Evolutionary conservation across 1,284 basidiomycete genomes (phyloP).

Genomic region (Ustilago crameri): DNA sequence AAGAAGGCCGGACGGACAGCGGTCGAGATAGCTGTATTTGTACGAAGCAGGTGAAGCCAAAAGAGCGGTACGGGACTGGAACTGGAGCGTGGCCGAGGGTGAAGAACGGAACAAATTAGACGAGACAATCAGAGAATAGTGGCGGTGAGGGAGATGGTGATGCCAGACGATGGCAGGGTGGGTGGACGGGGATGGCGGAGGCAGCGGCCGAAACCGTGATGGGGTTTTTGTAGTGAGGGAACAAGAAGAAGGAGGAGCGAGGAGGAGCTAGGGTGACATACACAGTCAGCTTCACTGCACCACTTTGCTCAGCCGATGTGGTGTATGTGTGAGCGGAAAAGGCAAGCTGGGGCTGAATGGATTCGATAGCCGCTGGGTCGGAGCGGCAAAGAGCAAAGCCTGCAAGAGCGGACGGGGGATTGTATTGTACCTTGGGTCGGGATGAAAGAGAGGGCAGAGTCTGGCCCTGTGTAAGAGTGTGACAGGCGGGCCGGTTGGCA

Average conservation of each 20-base stretch:
- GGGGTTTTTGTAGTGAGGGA: constrained; percentile 2
- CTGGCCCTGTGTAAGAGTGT: too few species aligned
- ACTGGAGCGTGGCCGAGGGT: not conserved
- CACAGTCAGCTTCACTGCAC: not conserved
- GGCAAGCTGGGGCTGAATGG: not conserved
- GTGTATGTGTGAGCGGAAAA: not conserved
- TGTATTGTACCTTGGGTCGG: too few species aligned
- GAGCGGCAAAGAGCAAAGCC: not conserved
- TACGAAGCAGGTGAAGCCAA: too few species aligned
- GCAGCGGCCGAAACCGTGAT: constrained; percentile 2
- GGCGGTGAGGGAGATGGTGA: not conserved
- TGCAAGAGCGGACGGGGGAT: too few species aligned
- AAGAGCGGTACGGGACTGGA: not conserved
- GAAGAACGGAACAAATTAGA: not conserved
- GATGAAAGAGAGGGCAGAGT: too few species aligned
- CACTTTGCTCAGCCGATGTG: too few species aligned
- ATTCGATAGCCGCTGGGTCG: constrained; percentile 1
- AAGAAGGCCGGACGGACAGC: too few species aligned
- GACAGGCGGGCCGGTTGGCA: too few species aligned
- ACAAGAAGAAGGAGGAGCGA: not conserved
- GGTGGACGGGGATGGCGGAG: not conserved
- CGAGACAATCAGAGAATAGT: not conserved
- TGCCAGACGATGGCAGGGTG: not conserved
- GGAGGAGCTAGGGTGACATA: not conserved
- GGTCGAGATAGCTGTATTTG: too few species aligned